Base-by-base conservation (phyloP, 2,329 filamentous ascomycete species). In the Cephalotrichum gorgonifer region DNA sequence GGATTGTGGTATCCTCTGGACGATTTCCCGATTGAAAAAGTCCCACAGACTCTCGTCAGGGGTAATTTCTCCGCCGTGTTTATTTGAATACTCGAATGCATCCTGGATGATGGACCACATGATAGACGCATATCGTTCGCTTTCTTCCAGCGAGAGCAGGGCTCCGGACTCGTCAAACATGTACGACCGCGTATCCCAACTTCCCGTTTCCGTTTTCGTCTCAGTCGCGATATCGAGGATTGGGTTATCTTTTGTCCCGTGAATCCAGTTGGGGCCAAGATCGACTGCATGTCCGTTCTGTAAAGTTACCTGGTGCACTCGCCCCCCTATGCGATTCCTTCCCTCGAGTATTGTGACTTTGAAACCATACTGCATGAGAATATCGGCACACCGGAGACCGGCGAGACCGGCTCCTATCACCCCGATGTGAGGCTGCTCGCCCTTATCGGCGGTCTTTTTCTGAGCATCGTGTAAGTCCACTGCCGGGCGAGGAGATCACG, bases 211-310 rank as follows among this genome's bases (percentile, higher is more conserved):
- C 0, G 76, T 86, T 1, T 70, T 65, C 0, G 82, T 86, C 53
- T 76, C 67, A 54, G 73, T 75, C 12, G 82, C 83, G 17, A 88
- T 67, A 41, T 84, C 78, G 35, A 83, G 62, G 15, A 88, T 85
- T 0, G 85, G 82, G 57, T 88, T 89, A 53, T 81, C 72, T 1
- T 77, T 69, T 6, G 82, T 86, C 30, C 85, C 85, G 52, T 89
- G 85, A 47, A 89, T 86, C 85, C 85, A 89, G 57, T 88, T 89
- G n/a, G 85, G 82, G 1, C 85, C 85, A 28, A 76, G 62, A 54
- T 81, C 78, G n/a, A 78, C 70, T 7, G 70, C 54, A 27, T 68
- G 64, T 0, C 72, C 72, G 35, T 73, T 75, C 12, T 66, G 63
- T 3, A 81, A 65, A 22, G 58, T 62, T 46, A 69, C 63, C 56